Conservation (phyloP, 441 rosid genomes). For the Isatis lusitanica region DNA sequence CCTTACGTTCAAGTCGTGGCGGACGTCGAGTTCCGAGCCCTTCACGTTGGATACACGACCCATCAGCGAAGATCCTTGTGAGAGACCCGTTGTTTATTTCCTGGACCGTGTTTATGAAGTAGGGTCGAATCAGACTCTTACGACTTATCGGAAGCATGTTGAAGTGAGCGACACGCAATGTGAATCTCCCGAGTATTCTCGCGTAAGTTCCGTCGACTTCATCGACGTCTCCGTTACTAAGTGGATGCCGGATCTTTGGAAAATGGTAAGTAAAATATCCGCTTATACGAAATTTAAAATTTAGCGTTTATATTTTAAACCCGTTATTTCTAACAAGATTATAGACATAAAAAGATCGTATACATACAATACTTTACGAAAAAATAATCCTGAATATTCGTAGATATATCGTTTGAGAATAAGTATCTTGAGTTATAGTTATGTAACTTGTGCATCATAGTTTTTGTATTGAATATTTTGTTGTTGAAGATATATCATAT, state of each 20-base stretch:
- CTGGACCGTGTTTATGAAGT: conserved; percentile 45
- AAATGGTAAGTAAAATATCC: conserved; percentile 42
- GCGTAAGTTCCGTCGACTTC: conserved; percentile 37
- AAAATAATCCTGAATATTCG: not conserved
- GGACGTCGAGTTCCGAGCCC: conserved; percentile 56
- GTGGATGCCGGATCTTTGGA: conserved; percentile 55
- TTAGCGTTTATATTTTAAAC: not conserved
- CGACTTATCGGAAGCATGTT: conserved; percentile 47
- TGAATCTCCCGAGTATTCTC: conserved; percentile 34
- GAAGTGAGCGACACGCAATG: conserved; percentile 38
- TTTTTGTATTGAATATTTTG: not conserved
- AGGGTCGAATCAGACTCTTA: conserved; percentile 42
- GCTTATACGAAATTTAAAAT: not conserved
- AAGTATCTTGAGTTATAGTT: not conserved
- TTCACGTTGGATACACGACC: conserved; percentile 68
- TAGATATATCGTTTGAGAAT: not conserved
- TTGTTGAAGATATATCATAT: not conserved
- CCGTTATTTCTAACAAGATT: not conserved
- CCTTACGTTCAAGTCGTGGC: conserved; percentile 70
- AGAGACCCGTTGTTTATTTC: conserved; percentile 58
- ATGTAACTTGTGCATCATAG: not conserved
- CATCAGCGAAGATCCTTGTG: conserved; percentile 53
- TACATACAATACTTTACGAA: not conserved
- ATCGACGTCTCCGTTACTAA: conserved; percentile 38
- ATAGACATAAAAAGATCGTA: not conserved